A percentile compares a stretch with the other conserved stretches of the same genome.
phyloP scores from a whole-genome alignment of 2,329 filamentous ascomycete genomes.

The Cladosporium colombiae region DNA sequence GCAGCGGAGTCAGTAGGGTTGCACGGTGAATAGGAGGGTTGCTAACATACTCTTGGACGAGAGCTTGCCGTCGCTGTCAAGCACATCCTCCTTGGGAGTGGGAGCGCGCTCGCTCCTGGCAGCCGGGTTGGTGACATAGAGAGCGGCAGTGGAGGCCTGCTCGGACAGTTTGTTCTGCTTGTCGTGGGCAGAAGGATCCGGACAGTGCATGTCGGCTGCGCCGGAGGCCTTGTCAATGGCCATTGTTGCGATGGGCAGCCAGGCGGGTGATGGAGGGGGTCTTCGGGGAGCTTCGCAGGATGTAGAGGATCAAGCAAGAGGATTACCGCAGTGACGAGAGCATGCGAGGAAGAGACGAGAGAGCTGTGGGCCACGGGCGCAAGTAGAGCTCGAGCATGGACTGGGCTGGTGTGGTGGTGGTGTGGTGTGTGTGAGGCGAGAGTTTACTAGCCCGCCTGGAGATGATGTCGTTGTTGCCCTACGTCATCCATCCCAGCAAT shows the following conservation, averaged over 20 bases:
- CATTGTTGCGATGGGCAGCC: conserved; percentile 20
- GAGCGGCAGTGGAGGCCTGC: conserved; percentile 61
- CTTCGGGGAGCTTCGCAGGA: neutral
- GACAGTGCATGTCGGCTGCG: conserved; percentile 33
- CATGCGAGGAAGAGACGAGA: neutral
- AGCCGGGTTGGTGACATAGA: conserved; percentile 53
- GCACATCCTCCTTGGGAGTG: conserved; percentile 36
- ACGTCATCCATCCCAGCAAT: neutral
- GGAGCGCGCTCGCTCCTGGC: conserved; percentile 25
- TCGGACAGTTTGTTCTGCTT: conserved; percentile 44
- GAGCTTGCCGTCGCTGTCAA: conserved; percentile 57
- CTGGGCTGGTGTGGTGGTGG: neutral
- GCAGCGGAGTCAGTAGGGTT: conserved; percentile 23
- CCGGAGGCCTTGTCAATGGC: conserved; percentile 23
- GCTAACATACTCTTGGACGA: conserved; percentile 56
- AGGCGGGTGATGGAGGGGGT: neutral
- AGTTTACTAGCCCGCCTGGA: neutral
- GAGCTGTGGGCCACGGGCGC: neutral
- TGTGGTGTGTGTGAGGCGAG: neutral
- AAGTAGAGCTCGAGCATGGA: neutral
- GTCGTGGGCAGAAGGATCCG: conserved; percentile 49
- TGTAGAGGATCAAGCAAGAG: neutral
- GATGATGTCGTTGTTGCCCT: neutral
- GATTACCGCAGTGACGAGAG: neutral
- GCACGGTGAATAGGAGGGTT: neutral